Evolutionary conservation across 495 filamentous ascomycete species (phyloP), one percentile per base, ranked within the genome.

Genomic region (Cercophora scortea): DNA sequence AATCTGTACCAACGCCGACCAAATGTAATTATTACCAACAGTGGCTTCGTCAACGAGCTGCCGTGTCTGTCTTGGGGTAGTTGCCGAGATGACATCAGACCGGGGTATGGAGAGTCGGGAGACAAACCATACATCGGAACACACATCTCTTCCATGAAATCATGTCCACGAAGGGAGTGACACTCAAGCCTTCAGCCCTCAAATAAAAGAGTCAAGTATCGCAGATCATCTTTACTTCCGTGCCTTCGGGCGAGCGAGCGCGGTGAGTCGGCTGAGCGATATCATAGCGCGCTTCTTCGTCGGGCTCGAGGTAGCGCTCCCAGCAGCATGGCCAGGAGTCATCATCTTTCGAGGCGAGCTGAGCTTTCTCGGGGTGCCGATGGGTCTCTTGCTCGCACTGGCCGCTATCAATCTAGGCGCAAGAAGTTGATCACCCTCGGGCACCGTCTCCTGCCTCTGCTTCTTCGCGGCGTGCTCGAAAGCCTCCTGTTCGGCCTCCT

Each of bases 201-300:
- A 42, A 18, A 8, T 17, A 42, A 10, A 16, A 18, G n/a, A 10
- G 8, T 4, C 5, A 18, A 15, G 13, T 2, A 34, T 32, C 6
- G 6, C 25, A 25, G 25, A 25, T 25, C 25, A 25, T 25, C 32
- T 42, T 64, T 57, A 77, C 62, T 70, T 72, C 45, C 76, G 65
- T 47, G 61, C 53, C 66, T 81, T 81, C 1, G 78, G 78, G 43
- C 70, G 62, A 36, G 78, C 68, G 10, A 81, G 69, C 75, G 77
- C 74, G 45, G 78, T 72, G 43, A 81, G 56, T 53, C 78, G 59
- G 55, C 72, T 77, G 17, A 79, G 54, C 42, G 67, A 79, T 33
- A 80, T 63, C 3, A 47, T 61, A 9, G 60, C 62, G 55, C 61
- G 66, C 72, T 77, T 76, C 68, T 78, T 79, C 35, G 65, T 67